phyloP scores from a whole-genome alignment of 1,139 yeast species.

The Geotrichum australiense region DNA sequence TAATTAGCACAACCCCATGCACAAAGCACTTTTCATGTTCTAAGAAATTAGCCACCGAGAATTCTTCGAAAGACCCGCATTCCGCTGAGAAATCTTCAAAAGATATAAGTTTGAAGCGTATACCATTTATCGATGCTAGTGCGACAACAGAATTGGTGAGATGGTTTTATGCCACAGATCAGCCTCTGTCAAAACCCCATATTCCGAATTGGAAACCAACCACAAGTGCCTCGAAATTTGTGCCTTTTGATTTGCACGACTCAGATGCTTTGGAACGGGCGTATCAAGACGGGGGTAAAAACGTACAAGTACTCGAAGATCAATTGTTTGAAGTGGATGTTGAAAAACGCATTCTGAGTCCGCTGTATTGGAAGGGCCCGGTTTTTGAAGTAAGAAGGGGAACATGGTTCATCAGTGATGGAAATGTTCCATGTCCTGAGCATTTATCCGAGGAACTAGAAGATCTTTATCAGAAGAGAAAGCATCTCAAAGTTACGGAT shows the following conservation, averaged over 20 bases:
- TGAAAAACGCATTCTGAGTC: slow-evolving; percentile 45
- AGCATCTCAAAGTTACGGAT: slow-evolving; percentile 7
- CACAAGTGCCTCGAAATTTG: slow-evolving; percentile 49
- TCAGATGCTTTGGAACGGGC: slow-evolving; percentile 52
- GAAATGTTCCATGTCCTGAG: slow-evolving; percentile 48
- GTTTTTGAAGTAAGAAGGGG: slow-evolving; percentile 78
- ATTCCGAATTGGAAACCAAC: slow-evolving; percentile 38
- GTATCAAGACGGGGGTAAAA: slow-evolving; percentile 29
- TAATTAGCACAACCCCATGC: no score
- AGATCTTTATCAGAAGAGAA: slow-evolving; percentile 41
- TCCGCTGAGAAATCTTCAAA: no score
- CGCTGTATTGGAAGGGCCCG: slow-evolving; percentile 90
- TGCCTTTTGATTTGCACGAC: slow-evolving; percentile 63
- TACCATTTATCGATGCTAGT: no score
- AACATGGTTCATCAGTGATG: slow-evolving; percentile 65
- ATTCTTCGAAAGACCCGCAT: no score
- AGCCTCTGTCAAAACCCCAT: slow-evolving; percentile 61
- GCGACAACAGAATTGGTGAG: slow-evolving; percentile 15
- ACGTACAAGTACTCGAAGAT: slow-evolving; percentile 72
- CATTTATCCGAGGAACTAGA: slow-evolving; percentile 55
- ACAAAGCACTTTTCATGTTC: no score
- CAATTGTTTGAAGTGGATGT: slow-evolving; percentile 67
- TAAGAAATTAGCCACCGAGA: no score
- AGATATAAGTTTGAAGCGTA: no score
- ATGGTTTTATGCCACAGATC: slow-evolving; percentile 84